Percentiles rank a stretch among this genome's conserved stretches.
phyloP scores from a whole-genome alignment of 2,329 filamentous ascomycete species.

The Conoideocrella luteorostrata region DNA sequence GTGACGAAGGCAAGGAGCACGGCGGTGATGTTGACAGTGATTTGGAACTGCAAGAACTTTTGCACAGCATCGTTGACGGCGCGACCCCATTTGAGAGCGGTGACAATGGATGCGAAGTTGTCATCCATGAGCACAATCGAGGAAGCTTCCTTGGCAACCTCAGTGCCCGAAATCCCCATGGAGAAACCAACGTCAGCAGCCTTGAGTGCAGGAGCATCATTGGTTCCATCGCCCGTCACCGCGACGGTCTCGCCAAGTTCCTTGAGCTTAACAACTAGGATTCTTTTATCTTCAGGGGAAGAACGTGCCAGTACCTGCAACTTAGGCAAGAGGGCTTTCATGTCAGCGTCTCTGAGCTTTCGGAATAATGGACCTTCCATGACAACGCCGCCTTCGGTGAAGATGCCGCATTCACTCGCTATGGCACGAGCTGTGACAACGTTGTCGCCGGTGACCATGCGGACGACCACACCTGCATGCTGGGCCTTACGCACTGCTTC shows the following conservation, averaged over 20 bases:
- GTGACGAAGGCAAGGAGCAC: conserved; percentile 60
- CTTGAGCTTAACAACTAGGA: conserved; percentile 50
- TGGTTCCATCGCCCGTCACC: conserved; percentile 61
- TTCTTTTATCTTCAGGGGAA: conserved; percentile 53
- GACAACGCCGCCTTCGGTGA: conserved; percentile 54
- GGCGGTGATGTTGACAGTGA: conserved; percentile 66
- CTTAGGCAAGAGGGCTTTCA: conserved; percentile 44
- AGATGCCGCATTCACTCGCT: conserved; percentile 58
- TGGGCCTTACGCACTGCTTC: conserved; percentile 56
- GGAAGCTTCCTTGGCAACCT: conserved; percentile 63
- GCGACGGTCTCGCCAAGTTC: conserved; percentile 51
- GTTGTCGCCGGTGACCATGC: conserved; percentile 49
- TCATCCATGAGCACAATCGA: conserved; percentile 62
- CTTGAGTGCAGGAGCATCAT: conserved; percentile 59
- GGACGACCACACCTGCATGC: conserved; percentile 55
- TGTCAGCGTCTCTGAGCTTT: conserved; percentile 45
- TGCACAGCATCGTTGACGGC: conserved; percentile 62
- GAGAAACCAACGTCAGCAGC: conserved; percentile 62
- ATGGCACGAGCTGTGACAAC: conserved; percentile 58
- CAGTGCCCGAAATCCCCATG: conserved; percentile 61
- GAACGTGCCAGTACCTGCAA: conserved; percentile 49
- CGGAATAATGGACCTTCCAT: conserved; percentile 61
- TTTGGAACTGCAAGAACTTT: conserved; percentile 57
- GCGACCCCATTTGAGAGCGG: conserved; percentile 61
- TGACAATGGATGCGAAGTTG: conserved; percentile 61